Conservation (phyloP, 2,329 filamentous ascomycete species). For the Phoma sp. region DNA sequence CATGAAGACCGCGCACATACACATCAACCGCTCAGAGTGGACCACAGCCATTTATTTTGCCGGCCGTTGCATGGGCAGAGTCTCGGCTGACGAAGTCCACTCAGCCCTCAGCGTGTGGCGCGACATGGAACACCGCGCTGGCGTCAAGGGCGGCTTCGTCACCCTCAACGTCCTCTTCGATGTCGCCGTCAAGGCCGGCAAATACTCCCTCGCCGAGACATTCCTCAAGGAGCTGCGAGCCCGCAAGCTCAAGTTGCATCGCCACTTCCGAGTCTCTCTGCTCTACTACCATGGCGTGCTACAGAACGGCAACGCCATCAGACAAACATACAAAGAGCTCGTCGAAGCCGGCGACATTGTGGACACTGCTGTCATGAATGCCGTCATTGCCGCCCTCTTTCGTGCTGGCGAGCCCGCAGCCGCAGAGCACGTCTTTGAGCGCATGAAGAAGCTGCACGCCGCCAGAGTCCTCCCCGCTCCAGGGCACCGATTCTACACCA, state of each 20-base stretch:
- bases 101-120: constrained; percentile 80
- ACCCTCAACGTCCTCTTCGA: constrained; percentile 96
- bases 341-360: constrained; percentile 87
- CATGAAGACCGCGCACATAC: constrained; percentile 74
- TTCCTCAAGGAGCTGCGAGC: constrained; percentile 80
- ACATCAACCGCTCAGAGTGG: constrained; percentile 75
- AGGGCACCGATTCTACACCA: constrained; percentile 38
- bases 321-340: constrained; percentile 80
- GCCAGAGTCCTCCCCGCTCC: constrained; percentile 38
- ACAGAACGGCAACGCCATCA: constrained; percentile 74
- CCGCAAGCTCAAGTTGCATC: constrained; percentile 72
- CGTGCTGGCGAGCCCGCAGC: constrained; percentile 75
- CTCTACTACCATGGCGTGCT: constrained; percentile 85
- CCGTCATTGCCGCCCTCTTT: constrained; percentile 80
- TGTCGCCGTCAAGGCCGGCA: constrained; percentile 82
- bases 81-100: constrained; percentile 67
- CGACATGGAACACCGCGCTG: constrained; percentile 81
- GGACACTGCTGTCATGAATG: constrained; percentile 85
- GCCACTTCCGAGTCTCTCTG: constrained; percentile 80
- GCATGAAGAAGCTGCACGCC: constrained; percentile 74
- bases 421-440: constrained; percentile 80
- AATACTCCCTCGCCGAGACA: constrained; percentile 83
- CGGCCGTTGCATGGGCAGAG: constrained; percentile 69
- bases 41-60: constrained; percentile 83
- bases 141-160: constrained; percentile 71